Percentiles rank a stretch among this genome's conserved stretches.
phyloP scores from a whole-genome alignment of 1,284 basidiomycete genomes.

The Boletus coffeatus region DNA sequence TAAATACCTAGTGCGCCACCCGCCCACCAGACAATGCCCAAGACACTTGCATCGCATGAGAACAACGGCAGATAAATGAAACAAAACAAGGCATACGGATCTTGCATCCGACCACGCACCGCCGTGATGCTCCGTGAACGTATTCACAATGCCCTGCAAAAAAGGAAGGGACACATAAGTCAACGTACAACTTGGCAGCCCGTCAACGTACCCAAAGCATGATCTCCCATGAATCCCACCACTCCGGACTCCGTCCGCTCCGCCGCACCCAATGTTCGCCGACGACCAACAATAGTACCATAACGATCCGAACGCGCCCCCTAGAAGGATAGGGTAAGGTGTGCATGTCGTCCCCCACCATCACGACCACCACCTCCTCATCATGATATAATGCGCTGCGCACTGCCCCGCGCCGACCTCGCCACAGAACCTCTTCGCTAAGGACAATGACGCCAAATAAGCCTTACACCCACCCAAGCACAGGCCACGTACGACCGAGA shows the following conservation, averaged over 20 bases:
- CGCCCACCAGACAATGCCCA: conserved; percentile 70
- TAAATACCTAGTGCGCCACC: conserved; percentile 88
- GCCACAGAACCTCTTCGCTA: conserved; percentile 58
- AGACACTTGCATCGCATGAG: conserved; percentile 29
- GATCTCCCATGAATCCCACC: conserved; percentile 89
- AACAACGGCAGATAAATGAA: background rate
- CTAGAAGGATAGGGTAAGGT: conserved; percentile 20
- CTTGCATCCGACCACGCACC: conserved; percentile 86
- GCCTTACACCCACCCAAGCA: conserved; percentile 87
- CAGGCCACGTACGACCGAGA: conserved; percentile 81
- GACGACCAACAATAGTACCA: conserved; percentile 78
- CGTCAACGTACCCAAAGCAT: conserved; percentile 69
- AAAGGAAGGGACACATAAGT: background rate
- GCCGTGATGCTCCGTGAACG: conserved; percentile 90
- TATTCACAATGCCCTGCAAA: conserved; percentile 60
- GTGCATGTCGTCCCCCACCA: background rate
- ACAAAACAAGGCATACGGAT: conserved; percentile 54
- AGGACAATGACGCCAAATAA: conserved; percentile 66
- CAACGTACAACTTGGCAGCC: background rate
- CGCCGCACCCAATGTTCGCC: conserved; percentile 81
- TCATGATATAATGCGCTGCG: conserved; percentile 90
- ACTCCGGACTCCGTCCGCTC: conserved; percentile 77
- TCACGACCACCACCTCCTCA: conserved; percentile 19
- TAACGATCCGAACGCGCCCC: conserved; percentile 80
- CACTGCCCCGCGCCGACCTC: conserved; percentile 74